Evolutionary conservation across 108 stramenopile species (phyloP), one percentile per base, ranked within the genome.

Genomic region (Nannochloropsis gaditana): DNA sequence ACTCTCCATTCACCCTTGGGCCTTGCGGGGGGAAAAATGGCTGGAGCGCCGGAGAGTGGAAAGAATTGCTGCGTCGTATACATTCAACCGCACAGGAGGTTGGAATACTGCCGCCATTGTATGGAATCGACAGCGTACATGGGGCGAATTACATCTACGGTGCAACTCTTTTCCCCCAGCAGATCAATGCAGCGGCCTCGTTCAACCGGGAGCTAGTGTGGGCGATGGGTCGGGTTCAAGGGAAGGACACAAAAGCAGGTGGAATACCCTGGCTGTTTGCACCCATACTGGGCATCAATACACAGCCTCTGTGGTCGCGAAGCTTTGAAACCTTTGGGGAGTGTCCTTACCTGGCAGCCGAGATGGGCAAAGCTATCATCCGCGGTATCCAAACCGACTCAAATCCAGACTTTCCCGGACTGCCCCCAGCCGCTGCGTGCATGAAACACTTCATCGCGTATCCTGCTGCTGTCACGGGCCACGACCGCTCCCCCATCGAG

Each of bases 291-390:
- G 95, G 95, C 10, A 44, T 96, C 45, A 92, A 92, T 11, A 89
- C 91, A 85, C 87, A 94, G 59, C 93, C 94, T 5, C 84, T 88
- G 44, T 96, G 94, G 94, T 82, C 91, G 17, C 89, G 94, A 8
- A 90, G 93, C 11, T 94, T 92, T 87, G 95, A 96, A 87, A 95
- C 94, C 17, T 96, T 94, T 90, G 95, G 95, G 9, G 95, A 96
- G 84, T 94, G 94, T 88, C 94, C 94, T 1, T 21, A 87, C 6
- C 11, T 95, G 9, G 92, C 93, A 3, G 92, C 93, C 3, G 44
- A 82, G 21, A 93, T 95, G 93, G 95, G 93, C 15, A 44, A 43
- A 44, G 90, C 89, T 81, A 85, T 94, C 88, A 91, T 94, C 41
- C 50, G 83, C 44, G 95, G 95, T 19, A 93, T 95, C 82, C 94